A percentile compares a stretch with the other conserved stretches of the same genome.
Conservation (phyloP, 495 filamentous ascomycete species). For the Bathelium albidoporum region DNA sequence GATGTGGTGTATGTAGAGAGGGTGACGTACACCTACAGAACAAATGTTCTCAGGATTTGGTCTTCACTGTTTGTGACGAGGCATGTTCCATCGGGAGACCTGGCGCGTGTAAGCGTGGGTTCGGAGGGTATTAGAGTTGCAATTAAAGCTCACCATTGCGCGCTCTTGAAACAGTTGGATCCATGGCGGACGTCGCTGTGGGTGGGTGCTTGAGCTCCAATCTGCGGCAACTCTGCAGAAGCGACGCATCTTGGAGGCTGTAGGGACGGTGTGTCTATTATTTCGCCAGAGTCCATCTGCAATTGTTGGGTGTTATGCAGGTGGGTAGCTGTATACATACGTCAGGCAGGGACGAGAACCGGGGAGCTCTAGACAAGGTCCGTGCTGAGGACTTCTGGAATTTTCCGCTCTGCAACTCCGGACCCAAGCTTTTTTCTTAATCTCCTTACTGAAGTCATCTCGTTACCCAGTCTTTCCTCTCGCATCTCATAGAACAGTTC, state of each 20-base stretch:
- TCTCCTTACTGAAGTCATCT: not conserved
- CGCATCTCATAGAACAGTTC: not conserved
- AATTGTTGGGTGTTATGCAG: no score
- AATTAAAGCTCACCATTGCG: conserved; percentile 42
- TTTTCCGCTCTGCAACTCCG: not conserved
- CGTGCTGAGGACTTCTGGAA: conserved; percentile 1
- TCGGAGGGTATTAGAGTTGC: not conserved
- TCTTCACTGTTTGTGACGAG: conserved; percentile 65
- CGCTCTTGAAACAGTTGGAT: conserved; percentile 47
- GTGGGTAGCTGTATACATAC: no score
- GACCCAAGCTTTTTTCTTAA: not conserved
- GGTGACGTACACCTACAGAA: conserved; percentile 41
- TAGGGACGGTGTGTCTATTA: not conserved
- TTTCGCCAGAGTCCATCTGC: not conserved
- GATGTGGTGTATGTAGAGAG: not conserved
- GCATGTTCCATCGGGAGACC: conserved; percentile 68
- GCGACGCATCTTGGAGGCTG: not conserved
- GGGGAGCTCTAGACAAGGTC: not conserved
- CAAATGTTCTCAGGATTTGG: conserved; percentile 57
- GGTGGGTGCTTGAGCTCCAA: not conserved
- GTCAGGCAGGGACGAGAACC: not conserved
- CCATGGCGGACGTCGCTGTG: not conserved
- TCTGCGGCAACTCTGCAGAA: not conserved
- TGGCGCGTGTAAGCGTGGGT: conserved; percentile 31
- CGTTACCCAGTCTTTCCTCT: not conserved